These are phyloP conservation scores for Amylostereum areolatum DNA, from an alignment of 1,284 basidiomycete species.

Conservation along the genomic window DNA sequence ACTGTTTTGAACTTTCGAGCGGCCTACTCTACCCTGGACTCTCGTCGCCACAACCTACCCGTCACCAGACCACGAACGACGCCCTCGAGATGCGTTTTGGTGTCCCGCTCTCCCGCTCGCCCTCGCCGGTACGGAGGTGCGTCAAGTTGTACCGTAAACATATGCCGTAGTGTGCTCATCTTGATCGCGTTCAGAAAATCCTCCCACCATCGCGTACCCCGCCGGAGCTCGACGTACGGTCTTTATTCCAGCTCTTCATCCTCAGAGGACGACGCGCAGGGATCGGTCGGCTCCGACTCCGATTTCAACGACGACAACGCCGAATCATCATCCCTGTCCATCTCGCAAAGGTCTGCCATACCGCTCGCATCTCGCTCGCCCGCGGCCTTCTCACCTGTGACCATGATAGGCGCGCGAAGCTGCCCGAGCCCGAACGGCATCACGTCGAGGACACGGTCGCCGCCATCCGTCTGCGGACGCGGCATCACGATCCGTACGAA, in stretches of 20 bases:
- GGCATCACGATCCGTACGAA: constrained; percentile 69
- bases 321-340: constrained; percentile 20
- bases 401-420: constrained; percentile 9
- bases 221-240: constrained; percentile 48
- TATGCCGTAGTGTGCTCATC: too few relatives aligned
- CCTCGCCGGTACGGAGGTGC: too few relatives aligned
- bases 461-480: constrained; percentile 59
- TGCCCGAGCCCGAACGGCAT: constrained; percentile 39
- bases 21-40: too few relatives aligned
- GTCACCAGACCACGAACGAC: too few relatives aligned
- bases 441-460: constrained; percentile 62
- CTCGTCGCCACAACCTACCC: too few relatives aligned
- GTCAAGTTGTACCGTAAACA: too few relatives aligned
- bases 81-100: too few relatives aligned
- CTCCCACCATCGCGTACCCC: constrained; percentile 8
- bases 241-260: constrained; percentile 47
- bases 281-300: constrained; percentile 27
- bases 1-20: too few relatives aligned
- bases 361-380: constrained; percentile 15
- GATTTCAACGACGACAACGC: constrained; percentile 33
- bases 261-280: constrained; percentile 4
- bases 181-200: too few relatives aligned
- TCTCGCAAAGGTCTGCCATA: neutral
- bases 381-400: constrained; percentile 25
- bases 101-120: too few relatives aligned